A percentile compares a stretch with the other conserved stretches of the same genome.
phyloP scores from a whole-genome alignment of 805 yeast genomes.

The Sugiyamaella valdiviana region DNA sequence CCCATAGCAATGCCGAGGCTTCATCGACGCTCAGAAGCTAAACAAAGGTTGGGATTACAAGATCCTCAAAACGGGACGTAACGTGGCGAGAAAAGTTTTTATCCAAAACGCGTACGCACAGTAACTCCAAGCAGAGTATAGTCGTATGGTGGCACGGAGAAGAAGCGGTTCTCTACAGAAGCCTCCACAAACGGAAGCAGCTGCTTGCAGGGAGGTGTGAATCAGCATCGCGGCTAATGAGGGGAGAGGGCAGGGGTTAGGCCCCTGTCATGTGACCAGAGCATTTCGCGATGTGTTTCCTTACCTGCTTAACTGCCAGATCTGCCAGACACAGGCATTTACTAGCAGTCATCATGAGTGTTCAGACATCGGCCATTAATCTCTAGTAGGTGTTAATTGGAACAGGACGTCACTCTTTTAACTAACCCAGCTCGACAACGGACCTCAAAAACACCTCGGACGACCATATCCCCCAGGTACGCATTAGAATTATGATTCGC shows the following conservation, averaged over 20 bases:
- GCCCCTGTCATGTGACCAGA: background rate
- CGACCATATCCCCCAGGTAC: slow-evolving; percentile 27
- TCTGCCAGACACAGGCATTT: too few species aligned
- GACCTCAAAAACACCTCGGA: slow-evolving; percentile 30
- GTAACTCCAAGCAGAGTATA: background rate
- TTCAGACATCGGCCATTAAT: slow-evolving; percentile 14
- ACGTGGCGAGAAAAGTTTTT: too few species aligned
- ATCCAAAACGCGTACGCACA: too few species aligned
- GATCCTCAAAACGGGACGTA: too few species aligned
- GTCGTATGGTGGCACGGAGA: background rate
- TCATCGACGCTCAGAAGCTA: too few species aligned
- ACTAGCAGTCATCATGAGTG: slow-evolving; percentile 8
- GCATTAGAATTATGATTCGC: background rate
- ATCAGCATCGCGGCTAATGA: background rate
- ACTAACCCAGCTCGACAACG: slow-evolving; percentile 24
- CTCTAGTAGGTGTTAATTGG: slow-evolving; percentile 17
- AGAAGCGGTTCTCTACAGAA: background rate
- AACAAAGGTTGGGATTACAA: too few species aligned
- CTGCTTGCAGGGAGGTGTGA: background rate
- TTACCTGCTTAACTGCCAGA: background rate
- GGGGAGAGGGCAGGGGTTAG: background rate
- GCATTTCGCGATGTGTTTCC: too few species aligned
- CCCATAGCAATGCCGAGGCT: background rate
- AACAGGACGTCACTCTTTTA: background rate
- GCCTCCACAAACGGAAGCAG: background rate